Percentiles rank a stretch among this genome's conserved stretches.
Conservation (phyloP, 805 yeast species). For the Saccharomycopsis synnaedendra region DNA sequence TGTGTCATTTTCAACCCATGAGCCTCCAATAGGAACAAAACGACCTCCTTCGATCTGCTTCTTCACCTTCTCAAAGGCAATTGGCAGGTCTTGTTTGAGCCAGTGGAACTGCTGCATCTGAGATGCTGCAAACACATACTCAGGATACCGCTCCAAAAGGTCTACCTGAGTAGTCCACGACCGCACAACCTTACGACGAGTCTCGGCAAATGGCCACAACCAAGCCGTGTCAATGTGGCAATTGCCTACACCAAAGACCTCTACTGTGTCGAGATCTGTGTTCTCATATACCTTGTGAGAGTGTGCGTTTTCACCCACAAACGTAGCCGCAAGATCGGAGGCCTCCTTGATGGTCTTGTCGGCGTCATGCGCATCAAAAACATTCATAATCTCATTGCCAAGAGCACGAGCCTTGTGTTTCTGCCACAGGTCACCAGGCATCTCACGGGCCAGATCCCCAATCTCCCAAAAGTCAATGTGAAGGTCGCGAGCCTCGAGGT, state of each 20-base stretch:
- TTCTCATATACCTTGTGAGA: conserved; percentile 45
- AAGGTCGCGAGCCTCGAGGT: conserved; percentile 67
- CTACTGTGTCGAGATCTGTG: conserved; percentile 27
- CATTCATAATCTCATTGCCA: conserved; percentile 75
- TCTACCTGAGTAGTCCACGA: conserved; percentile 93
- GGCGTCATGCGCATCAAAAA: conserved; percentile 61
- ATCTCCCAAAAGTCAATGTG: conserved; percentile 78
- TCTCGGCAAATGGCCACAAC: conserved; percentile 99
- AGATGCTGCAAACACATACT: conserved; percentile 87
- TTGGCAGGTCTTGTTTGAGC: conserved; percentile 82
- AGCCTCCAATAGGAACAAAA: conserved; percentile 88
- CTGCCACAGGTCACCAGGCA: conserved; percentile 66
- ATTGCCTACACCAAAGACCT: conserved; percentile 82
- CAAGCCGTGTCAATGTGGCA: conserved; percentile 98
- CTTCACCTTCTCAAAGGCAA: conserved; percentile 50
- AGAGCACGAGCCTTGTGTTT: conserved; percentile 71
- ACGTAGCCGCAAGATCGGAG: conserved; percentile 50
- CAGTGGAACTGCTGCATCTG: conserved; percentile 95
- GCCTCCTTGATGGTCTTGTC: conserved; percentile 46
- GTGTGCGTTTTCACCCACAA: conserved; percentile 57
- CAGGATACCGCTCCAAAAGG: conserved; percentile 79
- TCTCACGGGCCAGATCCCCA: conserved; percentile 85
- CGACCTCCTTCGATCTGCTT: conserved; percentile 51
- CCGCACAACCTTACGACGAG: conserved; percentile 83
- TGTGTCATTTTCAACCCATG: conserved; percentile 97